A percentile compares a stretch with the other conserved stretches of the same genome.
These are phyloP conservation scores for Wickerhamiella hasegawae DNA, from an alignment of 805 yeast genomes.

Conservation along the genomic window DNA sequence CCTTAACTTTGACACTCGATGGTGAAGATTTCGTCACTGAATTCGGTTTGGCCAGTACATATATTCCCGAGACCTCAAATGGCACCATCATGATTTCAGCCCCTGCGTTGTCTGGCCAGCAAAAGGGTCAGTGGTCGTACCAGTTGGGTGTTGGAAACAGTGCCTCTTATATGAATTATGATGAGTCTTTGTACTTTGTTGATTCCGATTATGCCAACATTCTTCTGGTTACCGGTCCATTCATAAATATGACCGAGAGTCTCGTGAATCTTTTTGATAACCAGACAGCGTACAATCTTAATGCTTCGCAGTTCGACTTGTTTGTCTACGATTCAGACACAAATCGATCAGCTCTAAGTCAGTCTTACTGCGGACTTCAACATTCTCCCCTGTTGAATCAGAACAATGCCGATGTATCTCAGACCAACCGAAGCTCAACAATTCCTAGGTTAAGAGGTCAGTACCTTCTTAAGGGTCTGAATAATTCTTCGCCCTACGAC, in stretches of 20 bases:
- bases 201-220: conserved; percentile 62
- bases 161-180: conserved; percentile 3
- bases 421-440: conserved; percentile 31
- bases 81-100: conserved; percentile 7
- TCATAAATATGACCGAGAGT: conserved; percentile 6
- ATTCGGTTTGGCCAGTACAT: not conserved
- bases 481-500: conserved; percentile 41
- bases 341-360: conserved; percentile 22
- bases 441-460: conserved; percentile 31
- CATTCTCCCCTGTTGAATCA: conserved; percentile 30
- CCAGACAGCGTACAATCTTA: not conserved
- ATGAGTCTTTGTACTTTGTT: conserved; percentile 27
- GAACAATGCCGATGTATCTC: conserved; percentile 18
- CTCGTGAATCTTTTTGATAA: conserved; percentile 5
- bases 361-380: conserved; percentile 59
- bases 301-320: conserved; percentile 17
- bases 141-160: conserved; percentile 42
- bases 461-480: conserved; percentile 45
- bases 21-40: not conserved
- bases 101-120: conserved; percentile 1
- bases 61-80: not conserved
- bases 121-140: conserved; percentile 34
- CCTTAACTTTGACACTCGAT: not conserved
- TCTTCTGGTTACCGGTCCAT: conserved; percentile 35
- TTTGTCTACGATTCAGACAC: not conserved